Conservation (phyloP, 202 grass and related monocot species). For the Hordeum pubiflorum region DNA sequence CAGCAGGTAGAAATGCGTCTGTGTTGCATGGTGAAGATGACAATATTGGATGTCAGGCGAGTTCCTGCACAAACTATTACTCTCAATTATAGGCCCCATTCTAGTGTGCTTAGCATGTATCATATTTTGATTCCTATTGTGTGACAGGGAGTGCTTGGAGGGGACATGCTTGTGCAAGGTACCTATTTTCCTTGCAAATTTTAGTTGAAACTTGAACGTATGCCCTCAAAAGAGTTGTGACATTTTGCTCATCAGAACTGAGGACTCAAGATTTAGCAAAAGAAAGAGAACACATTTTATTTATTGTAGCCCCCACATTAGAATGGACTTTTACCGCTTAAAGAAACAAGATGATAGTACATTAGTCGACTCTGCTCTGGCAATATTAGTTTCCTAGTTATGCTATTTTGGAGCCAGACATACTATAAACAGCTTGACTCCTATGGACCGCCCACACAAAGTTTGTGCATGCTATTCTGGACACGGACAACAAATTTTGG, state of each 20-base stretch:
- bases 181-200: conserved; percentile 19
- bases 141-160: conserved; percentile 35
- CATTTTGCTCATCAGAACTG: conserved; percentile 1
- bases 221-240: conserved; percentile 1
- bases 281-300: neutral
- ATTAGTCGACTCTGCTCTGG: neutral
- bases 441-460: neutral
- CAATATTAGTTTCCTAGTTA: neutral
- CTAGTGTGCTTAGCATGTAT: conserved; percentile 2
- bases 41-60: conserved; percentile 31
- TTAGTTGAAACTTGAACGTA: neutral
- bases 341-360: neutral
- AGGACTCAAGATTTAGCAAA: neutral
- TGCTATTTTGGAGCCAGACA: neutral
- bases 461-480: neutral
- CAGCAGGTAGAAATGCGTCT: conserved; percentile 17
- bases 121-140: conserved; percentile 20
- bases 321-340: neutral
- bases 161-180: conserved; percentile 30
- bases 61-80: conserved; percentile 21
- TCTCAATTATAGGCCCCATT: neutral
- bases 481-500: neutral
- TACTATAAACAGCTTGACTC: neutral
- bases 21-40: conserved; percentile 23
- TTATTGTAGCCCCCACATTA: neutral